Conservation (phyloP, 768 basidiomycete species). For the Lentinula detonsa region DNA sequence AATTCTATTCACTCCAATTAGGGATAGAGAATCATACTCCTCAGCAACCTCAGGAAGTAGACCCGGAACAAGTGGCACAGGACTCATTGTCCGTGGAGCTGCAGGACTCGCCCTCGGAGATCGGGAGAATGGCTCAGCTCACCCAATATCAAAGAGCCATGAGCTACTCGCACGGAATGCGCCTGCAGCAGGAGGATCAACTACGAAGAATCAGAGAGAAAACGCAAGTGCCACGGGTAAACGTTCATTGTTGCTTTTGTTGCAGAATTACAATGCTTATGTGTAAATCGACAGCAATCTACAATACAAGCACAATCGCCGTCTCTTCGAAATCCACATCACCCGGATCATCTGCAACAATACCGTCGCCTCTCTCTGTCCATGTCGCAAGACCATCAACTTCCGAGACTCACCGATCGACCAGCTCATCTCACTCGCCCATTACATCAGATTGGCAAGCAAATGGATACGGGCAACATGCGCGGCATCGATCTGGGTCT, state of each 20-base stretch:
- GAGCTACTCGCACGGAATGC: conserved; percentile 2
- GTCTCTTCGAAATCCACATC: neutral
- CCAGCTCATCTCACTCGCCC: neutral
- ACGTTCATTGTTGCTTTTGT: neutral
- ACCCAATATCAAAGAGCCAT: neutral
- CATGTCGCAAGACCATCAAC: neutral
- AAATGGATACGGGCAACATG: neutral
- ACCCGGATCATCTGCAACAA: conserved; percentile 1
- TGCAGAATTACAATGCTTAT: neutral
- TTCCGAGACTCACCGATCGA: neutral
- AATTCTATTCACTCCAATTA: conserved; percentile 2
- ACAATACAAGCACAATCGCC: neutral
- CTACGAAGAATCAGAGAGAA: conserved; percentile 1
- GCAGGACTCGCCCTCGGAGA: conserved; percentile 6
- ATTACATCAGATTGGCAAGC: neutral
- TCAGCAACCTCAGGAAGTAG: neutral
- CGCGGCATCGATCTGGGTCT: neutral
- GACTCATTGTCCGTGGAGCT: conserved; percentile 7
- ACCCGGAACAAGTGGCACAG: conserved; percentile 5
- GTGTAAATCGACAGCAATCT: neutral
- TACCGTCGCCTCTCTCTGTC: conserved; percentile 4
- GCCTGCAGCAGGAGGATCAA: conserved; percentile 6
- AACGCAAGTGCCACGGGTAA: neutral
- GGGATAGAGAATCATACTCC: neutral
- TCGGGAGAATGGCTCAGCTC: neutral